Evolutionary conservation across 164 flowering plant genomes (phyloP), one percentile per base, ranked within the genome.

Genomic region (Kingdonia uniflora): DNA sequence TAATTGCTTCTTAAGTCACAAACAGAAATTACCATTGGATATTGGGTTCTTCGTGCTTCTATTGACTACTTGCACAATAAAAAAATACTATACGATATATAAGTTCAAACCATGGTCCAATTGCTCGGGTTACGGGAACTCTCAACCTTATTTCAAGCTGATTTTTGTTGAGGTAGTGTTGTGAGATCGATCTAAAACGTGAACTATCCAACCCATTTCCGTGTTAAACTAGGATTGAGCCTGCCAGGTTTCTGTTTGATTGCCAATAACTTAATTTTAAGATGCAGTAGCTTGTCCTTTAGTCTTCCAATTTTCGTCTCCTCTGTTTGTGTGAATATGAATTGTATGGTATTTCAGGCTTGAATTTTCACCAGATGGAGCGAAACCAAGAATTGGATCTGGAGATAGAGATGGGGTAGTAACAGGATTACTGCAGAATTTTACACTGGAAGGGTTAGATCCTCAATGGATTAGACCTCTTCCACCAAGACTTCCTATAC

Each of bases 381-480:
- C 63, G 42, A 77, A 73, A 65, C 66, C 79, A 49, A 84, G 76
- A 67, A 55, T 86, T 67, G 95, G 99, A 38, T 67, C 82, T 59
- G 99, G 96, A 41, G 84, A 81, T 64, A 80, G 85, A 63, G 87
- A 83, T 62, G 85, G 68, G 58, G 60, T 86, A n/a, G 26, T 85
- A 33, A 38, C 63, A 55, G 92, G 79, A 17, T 52, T 86, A 43
- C 43, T 89, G 64, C 67, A 75, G 29, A 73, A 69, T 68, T 44
- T 75, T 48, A 76, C 92, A 15, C 46, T 78, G 49, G 81, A 80
- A 64, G 97, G 95, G 35, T 62, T 89, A 51, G 69, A 66, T 45
- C 95, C 97, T 68, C 76, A 68, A 49, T 94, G 96, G 99, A 77
- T 77, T 50, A 77, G 99, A 73, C 92, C 95, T 51, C 44, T 59